phyloP scores from a whole-genome alignment of 192 early-diverging fungal species.

The Podila minutissima region DNA sequence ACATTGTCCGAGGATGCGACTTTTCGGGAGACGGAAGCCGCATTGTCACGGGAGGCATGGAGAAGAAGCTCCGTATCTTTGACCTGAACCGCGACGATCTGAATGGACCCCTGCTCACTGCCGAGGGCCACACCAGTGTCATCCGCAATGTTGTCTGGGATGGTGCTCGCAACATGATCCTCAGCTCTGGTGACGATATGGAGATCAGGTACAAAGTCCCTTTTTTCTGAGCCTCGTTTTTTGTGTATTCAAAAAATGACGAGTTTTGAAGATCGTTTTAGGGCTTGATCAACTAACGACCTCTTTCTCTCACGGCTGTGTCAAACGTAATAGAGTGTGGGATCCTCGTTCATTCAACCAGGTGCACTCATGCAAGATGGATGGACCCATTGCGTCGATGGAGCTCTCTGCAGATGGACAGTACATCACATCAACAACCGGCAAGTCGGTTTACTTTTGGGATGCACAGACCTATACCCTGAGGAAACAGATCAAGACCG shows the following conservation, averaged over 20 bases:
- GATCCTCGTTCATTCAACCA: slow-evolving; percentile 76
- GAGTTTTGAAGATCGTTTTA: neutral
- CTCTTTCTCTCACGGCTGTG: neutral
- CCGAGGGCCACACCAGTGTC: slow-evolving; percentile 63
- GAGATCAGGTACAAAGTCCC: slow-evolving; percentile 52
- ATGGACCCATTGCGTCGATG: slow-evolving; percentile 75
- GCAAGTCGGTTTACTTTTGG: slow-evolving; percentile 79
- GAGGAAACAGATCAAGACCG: slow-evolving; percentile 64
- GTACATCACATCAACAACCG: slow-evolving; percentile 81
- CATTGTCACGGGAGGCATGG: slow-evolving; percentile 85
- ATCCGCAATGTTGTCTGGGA: slow-evolving; percentile 76
- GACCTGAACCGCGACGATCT: slow-evolving; percentile 69
- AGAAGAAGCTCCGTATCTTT: slow-evolving; percentile 85
- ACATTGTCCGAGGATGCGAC: slow-evolving; percentile 89
- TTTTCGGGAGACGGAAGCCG: slow-evolving; percentile 75
- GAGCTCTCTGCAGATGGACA: slow-evolving; percentile 78
- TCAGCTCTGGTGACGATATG: slow-evolving; percentile 72
- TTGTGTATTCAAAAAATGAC: neutral
- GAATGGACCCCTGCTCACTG: slow-evolving; percentile 44
- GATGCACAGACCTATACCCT: slow-evolving; percentile 72
- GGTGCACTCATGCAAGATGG: slow-evolving; percentile 70
- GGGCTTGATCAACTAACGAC: neutral
- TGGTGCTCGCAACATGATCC: slow-evolving; percentile 58
- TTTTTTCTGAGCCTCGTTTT: slow-evolving; percentile 2
- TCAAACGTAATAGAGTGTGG: slow-evolving; percentile 62